Evolutionary conservation across 768 basidiomycete species (phyloP).

Genomic region (Scleroderma bovista): DNA sequence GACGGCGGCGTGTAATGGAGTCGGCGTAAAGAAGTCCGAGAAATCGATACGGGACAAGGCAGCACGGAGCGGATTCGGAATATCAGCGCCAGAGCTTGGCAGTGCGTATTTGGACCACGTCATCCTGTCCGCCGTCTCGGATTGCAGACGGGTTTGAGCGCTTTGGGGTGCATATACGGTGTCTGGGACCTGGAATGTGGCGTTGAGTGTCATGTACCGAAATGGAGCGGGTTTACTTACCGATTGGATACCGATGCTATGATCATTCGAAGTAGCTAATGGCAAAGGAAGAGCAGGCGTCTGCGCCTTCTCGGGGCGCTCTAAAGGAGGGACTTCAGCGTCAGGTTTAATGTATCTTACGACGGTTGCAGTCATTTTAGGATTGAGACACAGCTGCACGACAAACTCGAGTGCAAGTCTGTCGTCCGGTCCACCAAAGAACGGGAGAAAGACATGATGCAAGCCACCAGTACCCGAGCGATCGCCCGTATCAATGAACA

Average conservation of each 20-base stretch:
- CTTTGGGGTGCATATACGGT: conserved; percentile 63
- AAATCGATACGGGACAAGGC: conserved; percentile 62
- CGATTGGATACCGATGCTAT: conserved; percentile 40
- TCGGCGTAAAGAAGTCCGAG: conserved; percentile 45
- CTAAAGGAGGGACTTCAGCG: conserved; percentile 18
- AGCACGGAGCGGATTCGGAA: conserved; percentile 12
- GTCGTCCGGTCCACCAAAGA: conserved; percentile 95
- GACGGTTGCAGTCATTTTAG: conserved; percentile 67
- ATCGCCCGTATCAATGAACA: conserved; percentile 71
- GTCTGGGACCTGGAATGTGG: conserved; percentile 43
- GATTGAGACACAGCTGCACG: conserved; percentile 73
- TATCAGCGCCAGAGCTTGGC: conserved; percentile 16
- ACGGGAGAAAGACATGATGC: conserved; percentile 78
- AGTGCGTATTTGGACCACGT: conserved; percentile 60
- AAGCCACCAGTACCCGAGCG: conserved; percentile 23
- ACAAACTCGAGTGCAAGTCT: conserved; percentile 81
- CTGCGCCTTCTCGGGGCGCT: conserved; percentile 23
- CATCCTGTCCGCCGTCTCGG: conserved; percentile 80
- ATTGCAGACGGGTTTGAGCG: conserved; percentile 64
- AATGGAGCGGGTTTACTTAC: conserved; percentile 28
- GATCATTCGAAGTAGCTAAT: conserved; percentile 17
- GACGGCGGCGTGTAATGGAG: conserved; percentile 55
- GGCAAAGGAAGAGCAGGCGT: conserved; percentile 11
- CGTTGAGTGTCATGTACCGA: not conserved
- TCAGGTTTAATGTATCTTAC: conserved; percentile 56